Evolutionary conservation across 2,329 filamentous ascomycete genomes (phyloP).

Genomic region (Sporothrix phasma): DNA sequence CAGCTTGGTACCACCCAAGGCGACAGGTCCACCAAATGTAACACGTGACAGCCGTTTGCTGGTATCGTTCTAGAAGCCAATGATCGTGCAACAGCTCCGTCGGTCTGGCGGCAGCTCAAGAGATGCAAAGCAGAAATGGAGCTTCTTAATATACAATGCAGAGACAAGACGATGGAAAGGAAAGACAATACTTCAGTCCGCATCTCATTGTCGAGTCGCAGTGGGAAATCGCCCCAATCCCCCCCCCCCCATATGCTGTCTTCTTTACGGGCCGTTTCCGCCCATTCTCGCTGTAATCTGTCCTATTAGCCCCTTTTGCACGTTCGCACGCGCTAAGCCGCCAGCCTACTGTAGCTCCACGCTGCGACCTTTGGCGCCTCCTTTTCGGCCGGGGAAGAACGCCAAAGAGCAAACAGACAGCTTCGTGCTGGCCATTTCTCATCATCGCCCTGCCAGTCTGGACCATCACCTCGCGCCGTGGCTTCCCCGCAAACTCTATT

Average conservation of each 20-base stretch:
- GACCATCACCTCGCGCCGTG: neutral
- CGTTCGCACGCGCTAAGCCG: neutral
- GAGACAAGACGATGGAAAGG: neutral
- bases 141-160: neutral
- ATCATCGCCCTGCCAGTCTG: conserved; percentile 1
- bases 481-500: conserved; percentile 1
- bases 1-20: neutral
- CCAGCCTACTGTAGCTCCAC: neutral
- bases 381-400: neutral
- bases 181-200: neutral
- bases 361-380: conserved; percentile 2
- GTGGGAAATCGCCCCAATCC: neutral
- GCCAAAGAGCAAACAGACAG: too few species aligned
- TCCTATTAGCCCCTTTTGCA: neutral
- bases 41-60: conserved; percentile 3
- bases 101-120: neutral
- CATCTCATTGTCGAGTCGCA: neutral
- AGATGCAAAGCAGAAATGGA: too few species aligned
- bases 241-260: neutral
- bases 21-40: neutral
- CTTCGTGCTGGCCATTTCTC: neutral
- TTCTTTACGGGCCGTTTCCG: neutral
- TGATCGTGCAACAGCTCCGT: neutral
- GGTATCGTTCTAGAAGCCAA: neutral
- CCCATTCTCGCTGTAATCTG: neutral